Conservation (phyloP, 2,329 filamentous ascomycete species). For the Microsporum canis region DNA sequence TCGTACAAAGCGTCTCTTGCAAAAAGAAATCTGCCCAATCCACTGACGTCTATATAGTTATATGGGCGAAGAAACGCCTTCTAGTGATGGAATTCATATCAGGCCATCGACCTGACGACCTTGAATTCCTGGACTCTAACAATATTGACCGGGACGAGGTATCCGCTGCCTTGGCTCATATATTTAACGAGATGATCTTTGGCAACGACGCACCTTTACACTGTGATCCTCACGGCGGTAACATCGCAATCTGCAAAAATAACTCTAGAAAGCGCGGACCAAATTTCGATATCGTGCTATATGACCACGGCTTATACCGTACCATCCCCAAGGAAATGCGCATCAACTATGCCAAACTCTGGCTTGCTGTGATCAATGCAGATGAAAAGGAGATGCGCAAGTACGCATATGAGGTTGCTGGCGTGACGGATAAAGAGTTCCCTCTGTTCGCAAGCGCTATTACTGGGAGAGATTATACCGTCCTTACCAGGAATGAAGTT, state of each 20-base stretch:
- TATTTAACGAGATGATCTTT: slow-evolving; percentile 99
- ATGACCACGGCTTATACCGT: slow-evolving; percentile 93
- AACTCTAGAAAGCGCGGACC: slow-evolving; percentile 42
- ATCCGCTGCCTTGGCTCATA: slow-evolving; percentile 73
- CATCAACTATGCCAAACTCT: slow-evolving; percentile 87
- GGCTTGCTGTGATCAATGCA: slow-evolving; percentile 87
- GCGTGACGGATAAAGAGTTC: slow-evolving; percentile 79
- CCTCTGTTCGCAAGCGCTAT: slow-evolving; percentile 93
- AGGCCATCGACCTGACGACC: slow-evolving; percentile 76
- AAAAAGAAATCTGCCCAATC: too few species aligned
- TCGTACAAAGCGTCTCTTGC: not conserved
- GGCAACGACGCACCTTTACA: slow-evolving; percentile 78
- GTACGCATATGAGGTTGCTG: slow-evolving; percentile 80
- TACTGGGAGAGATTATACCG: slow-evolving; percentile 79
- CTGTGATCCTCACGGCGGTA: slow-evolving; percentile 94
- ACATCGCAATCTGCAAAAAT: slow-evolving; percentile 82
- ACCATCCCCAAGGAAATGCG: slow-evolving; percentile 71
- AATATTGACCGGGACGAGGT: slow-evolving; percentile 92
- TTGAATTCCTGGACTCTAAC: slow-evolving; percentile 72
- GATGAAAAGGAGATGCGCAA: slow-evolving; percentile 77
- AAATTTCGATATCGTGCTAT: slow-evolving; percentile 93
- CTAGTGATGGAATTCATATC: slow-evolving; percentile 91
- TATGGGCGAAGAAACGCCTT: slow-evolving; percentile 81
- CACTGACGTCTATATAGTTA: slow-evolving; percentile 39
- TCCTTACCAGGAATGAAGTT: slow-evolving; percentile 52